These are phyloP conservation scores for Lycium barbarum DNA, from an alignment of 257 asterid species.

Conservation along the genomic window DNA sequence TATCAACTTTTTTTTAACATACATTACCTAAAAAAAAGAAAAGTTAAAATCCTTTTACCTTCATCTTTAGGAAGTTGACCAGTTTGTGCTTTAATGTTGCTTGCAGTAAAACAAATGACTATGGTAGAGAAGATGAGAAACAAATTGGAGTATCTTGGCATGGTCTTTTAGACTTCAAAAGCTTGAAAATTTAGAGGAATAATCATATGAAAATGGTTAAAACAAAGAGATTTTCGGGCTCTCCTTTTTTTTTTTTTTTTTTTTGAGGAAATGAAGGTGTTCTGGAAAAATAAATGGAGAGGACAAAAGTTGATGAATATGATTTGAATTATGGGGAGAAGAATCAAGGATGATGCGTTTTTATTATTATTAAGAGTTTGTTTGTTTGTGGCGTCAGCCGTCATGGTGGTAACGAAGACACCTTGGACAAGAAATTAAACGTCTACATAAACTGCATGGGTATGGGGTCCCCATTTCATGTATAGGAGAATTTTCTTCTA, in stretches of 20 bases:
- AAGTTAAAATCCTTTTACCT: conserved; percentile 14
- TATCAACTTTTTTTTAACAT: background rate
- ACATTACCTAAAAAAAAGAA: background rate
- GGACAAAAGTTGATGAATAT: background rate
- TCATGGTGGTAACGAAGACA: background rate
- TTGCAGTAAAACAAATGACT: background rate
- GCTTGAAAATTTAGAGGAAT: background rate
- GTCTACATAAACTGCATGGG: background rate
- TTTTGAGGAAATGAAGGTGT: background rate
- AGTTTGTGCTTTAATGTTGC: conserved; percentile 26
- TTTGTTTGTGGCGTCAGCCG: background rate
- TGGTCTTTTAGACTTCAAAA: conserved; percentile 21
- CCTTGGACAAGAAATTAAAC: background rate
- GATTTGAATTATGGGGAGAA: too few species aligned
- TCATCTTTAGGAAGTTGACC: conserved; percentile 34
- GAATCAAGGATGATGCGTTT: background rate
- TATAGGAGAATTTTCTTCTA: background rate
- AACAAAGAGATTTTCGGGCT: background rate
- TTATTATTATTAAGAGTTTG: background rate
- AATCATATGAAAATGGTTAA: background rate
- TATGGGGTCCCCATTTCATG: too few species aligned
- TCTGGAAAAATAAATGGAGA: background rate
- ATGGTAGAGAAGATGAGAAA: background rate
- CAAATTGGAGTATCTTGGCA: background rate
- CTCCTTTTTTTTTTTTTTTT: background rate